Percentiles rank a stretch among this genome's conserved stretches.
Conservation (phyloP, 495 filamentous ascomycete genomes). For the Talaromyces trachyspermus region DNA sequence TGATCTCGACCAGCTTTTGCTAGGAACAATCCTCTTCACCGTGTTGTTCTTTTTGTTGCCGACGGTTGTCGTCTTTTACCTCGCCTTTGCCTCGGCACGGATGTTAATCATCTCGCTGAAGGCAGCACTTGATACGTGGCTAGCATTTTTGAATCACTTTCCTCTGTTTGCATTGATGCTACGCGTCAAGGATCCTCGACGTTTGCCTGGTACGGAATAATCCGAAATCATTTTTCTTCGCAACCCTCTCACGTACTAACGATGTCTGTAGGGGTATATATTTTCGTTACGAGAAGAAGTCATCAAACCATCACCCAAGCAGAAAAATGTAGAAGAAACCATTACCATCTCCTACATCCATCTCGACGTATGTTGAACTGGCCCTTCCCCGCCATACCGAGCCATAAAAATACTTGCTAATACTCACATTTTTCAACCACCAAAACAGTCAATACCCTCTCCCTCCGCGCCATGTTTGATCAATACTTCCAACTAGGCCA, state of each 20-base stretch:
- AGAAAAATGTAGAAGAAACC: constrained; percentile 18
- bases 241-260: constrained; percentile 1
- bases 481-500: constrained; percentile 94
- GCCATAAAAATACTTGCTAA: constrained; percentile 9
- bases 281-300: constrained; percentile 66
- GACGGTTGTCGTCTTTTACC: constrained; percentile 91
- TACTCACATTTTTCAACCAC: not conserved
- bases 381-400: no score
- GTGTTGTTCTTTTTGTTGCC: constrained; percentile 91
- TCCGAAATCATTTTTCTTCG: not conserved
- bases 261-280: constrained; percentile 63
- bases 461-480: constrained; percentile 87
- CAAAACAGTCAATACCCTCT: constrained; percentile 67
- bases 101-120: constrained; percentile 94
- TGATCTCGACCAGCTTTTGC: constrained; percentile 91
- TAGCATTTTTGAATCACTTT: constrained; percentile 96
- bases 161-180: constrained; percentile 97
- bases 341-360: constrained; percentile 64
- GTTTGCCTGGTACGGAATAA: constrained; percentile 77
- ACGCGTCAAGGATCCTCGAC: constrained; percentile 82
- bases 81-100: constrained; percentile 88
- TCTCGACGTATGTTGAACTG: constrained; percentile 64
- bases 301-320: constrained; percentile 16
- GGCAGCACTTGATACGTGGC: constrained; percentile 76
- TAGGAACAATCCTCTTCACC: constrained; percentile 95